A percentile compares a stretch with the other conserved stretches of the same genome.
Evolutionary conservation across 352 stramenopile genomes (phyloP).

Genomic region (Phytophthora multivora): DNA sequence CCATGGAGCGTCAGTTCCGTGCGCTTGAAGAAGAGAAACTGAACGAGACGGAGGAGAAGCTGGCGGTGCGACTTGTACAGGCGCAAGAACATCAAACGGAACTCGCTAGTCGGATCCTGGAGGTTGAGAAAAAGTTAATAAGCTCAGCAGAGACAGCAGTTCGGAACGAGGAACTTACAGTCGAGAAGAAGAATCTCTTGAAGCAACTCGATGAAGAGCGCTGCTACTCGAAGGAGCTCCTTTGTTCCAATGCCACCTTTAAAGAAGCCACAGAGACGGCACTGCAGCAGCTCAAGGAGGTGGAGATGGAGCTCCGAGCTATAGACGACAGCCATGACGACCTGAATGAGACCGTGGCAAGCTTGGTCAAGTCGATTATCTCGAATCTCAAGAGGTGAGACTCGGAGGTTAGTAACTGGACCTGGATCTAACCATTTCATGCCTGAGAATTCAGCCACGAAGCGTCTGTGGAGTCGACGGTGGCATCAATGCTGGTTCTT

Average conservation of each 20-base stretch:
- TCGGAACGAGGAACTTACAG: slow-evolving; percentile 2
- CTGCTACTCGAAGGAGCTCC: slow-evolving; percentile 3
- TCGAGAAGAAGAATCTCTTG: slow-evolving; percentile 9
- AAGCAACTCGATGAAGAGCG: slow-evolving; percentile 22
- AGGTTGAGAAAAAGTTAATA: slow-evolving; percentile 15
- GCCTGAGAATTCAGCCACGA: slow-evolving; percentile 4
- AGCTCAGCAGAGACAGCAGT: not conserved
- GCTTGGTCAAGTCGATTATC: slow-evolving; percentile 11
- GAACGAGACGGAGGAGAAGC: slow-evolving; percentile 3
- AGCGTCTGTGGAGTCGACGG: slow-evolving; percentile 10
- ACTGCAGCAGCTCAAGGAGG: slow-evolving; percentile 20
- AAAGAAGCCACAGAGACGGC: slow-evolving; percentile 18
- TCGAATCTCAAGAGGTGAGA: slow-evolving; percentile 18
- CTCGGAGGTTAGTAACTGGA: not conserved
- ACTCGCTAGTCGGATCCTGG: slow-evolving; percentile 4
- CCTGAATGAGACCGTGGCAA: slow-evolving; percentile 16
- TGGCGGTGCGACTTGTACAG: slow-evolving; percentile 2
- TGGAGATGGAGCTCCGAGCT: slow-evolving; percentile 20
- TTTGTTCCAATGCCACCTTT: slow-evolving; percentile 1
- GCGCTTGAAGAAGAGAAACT: slow-evolving; percentile 8
- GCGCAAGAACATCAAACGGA: slow-evolving; percentile 11
- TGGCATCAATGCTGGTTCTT: slow-evolving; percentile 23
- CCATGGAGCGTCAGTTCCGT: slow-evolving; percentile 6
- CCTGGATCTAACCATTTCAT: not conserved
- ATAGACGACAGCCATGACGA: slow-evolving; percentile 9